Percentiles rank a stretch among this genome's conserved stretches.
These are phyloP conservation scores for Tympanopsis confertula DNA, from an alignment of 2,329 filamentous ascomycete species.

Conservation along the genomic window DNA sequence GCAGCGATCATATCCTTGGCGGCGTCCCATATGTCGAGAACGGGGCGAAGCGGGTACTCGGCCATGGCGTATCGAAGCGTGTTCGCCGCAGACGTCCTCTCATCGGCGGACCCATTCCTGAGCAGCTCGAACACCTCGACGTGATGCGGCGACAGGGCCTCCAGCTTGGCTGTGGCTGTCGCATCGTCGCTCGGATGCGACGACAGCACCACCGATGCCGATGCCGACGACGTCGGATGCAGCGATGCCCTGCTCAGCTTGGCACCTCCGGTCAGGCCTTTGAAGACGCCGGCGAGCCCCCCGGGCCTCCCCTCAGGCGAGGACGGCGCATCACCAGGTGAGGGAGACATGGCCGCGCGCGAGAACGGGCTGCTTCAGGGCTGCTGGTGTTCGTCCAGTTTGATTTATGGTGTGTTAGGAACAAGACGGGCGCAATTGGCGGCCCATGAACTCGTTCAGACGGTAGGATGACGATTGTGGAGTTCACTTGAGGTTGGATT, in stretches of 20 bases:
- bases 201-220: slow-evolving; percentile 18
- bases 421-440: too few relatives aligned
- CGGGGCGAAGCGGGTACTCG: slow-evolving; percentile 45
- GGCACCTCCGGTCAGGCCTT: slow-evolving; percentile 42
- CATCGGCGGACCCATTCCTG: slow-evolving; percentile 35
- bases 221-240: slow-evolving; percentile 26
- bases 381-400: too few relatives aligned
- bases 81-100: slow-evolving; percentile 44
- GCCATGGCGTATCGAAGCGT: slow-evolving; percentile 42
- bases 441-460: too few relatives aligned
- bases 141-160: slow-evolving; percentile 36
- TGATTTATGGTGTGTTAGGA: too few relatives aligned
- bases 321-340: slow-evolving; percentile 41
- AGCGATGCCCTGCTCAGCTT: slow-evolving; percentile 40
- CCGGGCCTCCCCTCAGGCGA: slow-evolving; percentile 42
- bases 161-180: slow-evolving; percentile 20
- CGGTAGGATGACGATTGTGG: too few relatives aligned
- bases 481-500: too few relatives aligned
- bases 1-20: slow-evolving; percentile 53
- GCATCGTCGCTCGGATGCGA: slow-evolving; percentile 24
- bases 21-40: slow-evolving; percentile 54
- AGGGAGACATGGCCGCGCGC: slow-evolving; percentile 49
- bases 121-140: slow-evolving; percentile 42
- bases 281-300: slow-evolving; percentile 52
- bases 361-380: too few relatives aligned